A percentile compares a stretch with the other conserved stretches of the same genome.
phyloP scores from a whole-genome alignment of 345 rosid genomes.

The Lumnitzera racemosa region DNA sequence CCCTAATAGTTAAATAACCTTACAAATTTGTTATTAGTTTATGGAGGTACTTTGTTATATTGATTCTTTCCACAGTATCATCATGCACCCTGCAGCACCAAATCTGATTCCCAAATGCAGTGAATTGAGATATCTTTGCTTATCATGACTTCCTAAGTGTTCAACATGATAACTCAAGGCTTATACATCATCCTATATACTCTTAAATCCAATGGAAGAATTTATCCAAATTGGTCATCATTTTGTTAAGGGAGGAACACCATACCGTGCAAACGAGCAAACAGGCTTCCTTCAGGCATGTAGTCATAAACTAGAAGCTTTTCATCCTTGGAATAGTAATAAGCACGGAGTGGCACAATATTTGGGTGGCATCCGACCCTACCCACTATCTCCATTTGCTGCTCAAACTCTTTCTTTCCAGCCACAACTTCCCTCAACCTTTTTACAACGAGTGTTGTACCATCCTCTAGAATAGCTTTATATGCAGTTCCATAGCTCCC shows the following conservation, averaged over 20 bases:
- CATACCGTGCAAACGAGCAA: conserved; percentile 53
- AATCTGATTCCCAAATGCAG: too few species aligned
- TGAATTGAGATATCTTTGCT: too few species aligned
- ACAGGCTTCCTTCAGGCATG: conserved; percentile 63
- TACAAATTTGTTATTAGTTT: too few species aligned
- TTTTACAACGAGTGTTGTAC: conserved; percentile 71
- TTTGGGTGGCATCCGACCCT: conserved; percentile 49
- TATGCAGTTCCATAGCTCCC: conserved; percentile 80
- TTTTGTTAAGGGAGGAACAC: not conserved
- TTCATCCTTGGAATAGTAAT: conserved; percentile 53
- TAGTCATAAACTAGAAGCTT: conserved; percentile 56
- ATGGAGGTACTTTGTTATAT: too few species aligned
- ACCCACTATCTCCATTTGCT: conserved; percentile 65
- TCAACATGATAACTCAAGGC: too few species aligned
- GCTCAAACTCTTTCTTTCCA: conserved; percentile 72
- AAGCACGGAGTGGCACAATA: conserved; percentile 46
- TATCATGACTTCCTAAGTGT: too few species aligned
- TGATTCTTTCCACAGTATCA: too few species aligned
- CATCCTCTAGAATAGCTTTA: conserved; percentile 71
- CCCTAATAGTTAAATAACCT: too few species aligned
- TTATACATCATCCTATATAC: too few species aligned
- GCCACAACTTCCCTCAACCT: conserved; percentile 70
- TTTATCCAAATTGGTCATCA: not conserved
- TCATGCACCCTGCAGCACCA: too few species aligned
- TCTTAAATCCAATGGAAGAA: too few species aligned